Evolutionary conservation across 2,329 filamentous ascomycete species (phyloP).

Genomic region (Ploettnerulaceae sp.): DNA sequence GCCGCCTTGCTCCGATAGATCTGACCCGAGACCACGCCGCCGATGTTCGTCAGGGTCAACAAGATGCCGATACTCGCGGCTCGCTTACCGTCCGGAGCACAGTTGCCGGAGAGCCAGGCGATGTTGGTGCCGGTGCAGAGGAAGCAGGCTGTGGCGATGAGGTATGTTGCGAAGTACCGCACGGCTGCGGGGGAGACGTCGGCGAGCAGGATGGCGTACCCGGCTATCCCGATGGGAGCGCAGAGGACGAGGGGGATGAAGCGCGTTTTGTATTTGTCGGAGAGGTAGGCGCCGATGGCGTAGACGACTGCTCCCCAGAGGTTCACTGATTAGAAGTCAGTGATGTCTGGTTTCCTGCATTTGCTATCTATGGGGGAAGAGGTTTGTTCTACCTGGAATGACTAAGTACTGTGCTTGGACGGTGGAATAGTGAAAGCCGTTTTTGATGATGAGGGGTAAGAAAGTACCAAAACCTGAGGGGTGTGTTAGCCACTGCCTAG

Average conservation of each 20-base stretch:
- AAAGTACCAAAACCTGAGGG: slow-evolving; percentile 13
- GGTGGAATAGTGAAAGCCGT: slow-evolving; percentile 12
- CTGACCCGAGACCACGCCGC: slow-evolving; percentile 8
- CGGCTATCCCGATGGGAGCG: slow-evolving; percentile 6
- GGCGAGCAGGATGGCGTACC: slow-evolving; percentile 8
- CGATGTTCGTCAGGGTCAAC: slow-evolving; percentile 9
- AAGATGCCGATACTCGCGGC: slow-evolving; percentile 9
- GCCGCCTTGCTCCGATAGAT: slow-evolving; percentile 12
- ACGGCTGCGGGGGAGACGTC: slow-evolving; percentile 4
- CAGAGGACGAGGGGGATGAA: slow-evolving; percentile 10
- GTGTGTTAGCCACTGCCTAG: no score
- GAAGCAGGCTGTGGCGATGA: slow-evolving; percentile 10
- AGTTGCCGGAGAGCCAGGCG: slow-evolving; percentile 10
- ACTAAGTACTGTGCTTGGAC: slow-evolving; percentile 13
- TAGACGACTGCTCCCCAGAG: slow-evolving; percentile 10
- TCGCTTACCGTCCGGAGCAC: slow-evolving; percentile 9
- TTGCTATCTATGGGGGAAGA: background rate
- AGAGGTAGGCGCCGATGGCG: slow-evolving; percentile 8
- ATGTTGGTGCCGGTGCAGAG: slow-evolving; percentile 13
- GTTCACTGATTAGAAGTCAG: slow-evolving; percentile 2
- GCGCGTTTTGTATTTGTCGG: slow-evolving; percentile 11
- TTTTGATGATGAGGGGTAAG: slow-evolving; percentile 12
- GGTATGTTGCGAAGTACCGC: slow-evolving; percentile 11
- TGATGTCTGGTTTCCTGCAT: background rate
- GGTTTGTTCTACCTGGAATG: slow-evolving; percentile 6